Conservation (phyloP, 192 early-diverging fungal genomes). For the Funneliformis geosporum region DNA sequence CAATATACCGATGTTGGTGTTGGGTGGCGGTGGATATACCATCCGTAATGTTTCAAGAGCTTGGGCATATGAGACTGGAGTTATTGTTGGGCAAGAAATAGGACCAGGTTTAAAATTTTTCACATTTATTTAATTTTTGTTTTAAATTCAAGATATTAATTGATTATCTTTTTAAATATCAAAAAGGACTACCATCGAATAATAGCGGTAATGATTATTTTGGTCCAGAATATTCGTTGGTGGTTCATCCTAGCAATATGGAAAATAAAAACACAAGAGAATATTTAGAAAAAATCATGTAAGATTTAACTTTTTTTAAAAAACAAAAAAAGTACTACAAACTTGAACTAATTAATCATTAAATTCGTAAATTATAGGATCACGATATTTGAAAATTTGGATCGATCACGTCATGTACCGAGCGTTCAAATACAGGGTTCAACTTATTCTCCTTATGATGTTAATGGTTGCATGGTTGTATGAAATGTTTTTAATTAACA, state of each 20-base stretch:
- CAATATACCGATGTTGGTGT: slow-evolving; percentile 86
- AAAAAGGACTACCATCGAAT: neutral
- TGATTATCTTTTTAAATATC: neutral
- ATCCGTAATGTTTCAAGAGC: slow-evolving; percentile 92
- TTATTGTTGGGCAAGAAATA: slow-evolving; percentile 64
- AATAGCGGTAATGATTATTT: slow-evolving; percentile 71
- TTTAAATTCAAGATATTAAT: neutral
- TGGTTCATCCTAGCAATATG: slow-evolving; percentile 83
- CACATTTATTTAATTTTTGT: neutral
- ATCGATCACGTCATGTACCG: slow-evolving; percentile 70
- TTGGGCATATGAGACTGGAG: slow-evolving; percentile 94
- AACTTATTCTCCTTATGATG: neutral
- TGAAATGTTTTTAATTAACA: neutral
- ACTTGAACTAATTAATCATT: neutral
- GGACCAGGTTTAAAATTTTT: neutral
- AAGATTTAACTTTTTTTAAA: neutral
- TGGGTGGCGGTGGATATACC: slow-evolving; percentile 98
- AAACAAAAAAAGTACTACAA: too few species aligned
- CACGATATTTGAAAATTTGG: slow-evolving; percentile 63
- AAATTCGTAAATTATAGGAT: slow-evolving; percentile 29
- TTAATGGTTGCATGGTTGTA: neutral
- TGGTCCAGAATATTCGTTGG: slow-evolving; percentile 86
- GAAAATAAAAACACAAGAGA: slow-evolving; percentile 83
- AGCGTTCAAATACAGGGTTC: slow-evolving; percentile 80
- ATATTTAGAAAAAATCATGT: slow-evolving; percentile 20